Evolutionary conservation across 2,329 filamentous ascomycete species (phyloP).

Genomic region (Didymella pinodella): DNA sequence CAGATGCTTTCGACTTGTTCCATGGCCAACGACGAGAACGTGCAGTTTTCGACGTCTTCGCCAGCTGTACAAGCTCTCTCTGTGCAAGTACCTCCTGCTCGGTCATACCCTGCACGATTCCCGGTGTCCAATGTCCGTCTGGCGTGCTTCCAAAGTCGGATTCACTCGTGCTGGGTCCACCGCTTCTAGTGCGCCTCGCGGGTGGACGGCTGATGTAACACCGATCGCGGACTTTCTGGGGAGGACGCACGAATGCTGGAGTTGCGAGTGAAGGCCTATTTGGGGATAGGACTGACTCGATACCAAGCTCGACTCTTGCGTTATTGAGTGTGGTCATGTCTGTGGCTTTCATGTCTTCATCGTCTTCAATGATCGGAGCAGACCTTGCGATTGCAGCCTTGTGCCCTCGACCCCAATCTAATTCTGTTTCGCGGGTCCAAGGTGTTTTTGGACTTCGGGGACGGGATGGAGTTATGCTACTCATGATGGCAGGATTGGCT

Average conservation of each 20-base stretch:
- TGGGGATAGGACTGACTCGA: background rate
- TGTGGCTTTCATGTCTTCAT: background rate
- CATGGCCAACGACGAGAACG: constrained; percentile 35
- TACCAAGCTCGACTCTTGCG: background rate
- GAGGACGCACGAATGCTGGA: constrained; percentile 21
- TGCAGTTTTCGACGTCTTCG: constrained; percentile 20
- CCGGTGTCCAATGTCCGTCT: constrained; percentile 13
- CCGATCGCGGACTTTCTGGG: constrained; percentile 22
- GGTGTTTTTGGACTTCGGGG: constrained; percentile 41
- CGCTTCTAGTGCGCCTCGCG: constrained; percentile 22
- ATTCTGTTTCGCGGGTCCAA: constrained; percentile 25
- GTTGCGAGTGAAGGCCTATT: constrained; percentile 2
- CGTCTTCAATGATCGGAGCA: constrained; percentile 26
- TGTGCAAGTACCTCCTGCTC: constrained; percentile 22
- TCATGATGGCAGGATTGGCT: constrained; percentile 20
- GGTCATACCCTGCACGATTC: constrained; percentile 10
- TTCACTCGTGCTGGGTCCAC: constrained; percentile 24
- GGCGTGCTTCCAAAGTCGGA: constrained; percentile 22
- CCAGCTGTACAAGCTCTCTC: constrained; percentile 28
- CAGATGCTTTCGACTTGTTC: constrained; percentile 16
- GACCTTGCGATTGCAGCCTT: constrained; percentile 9
- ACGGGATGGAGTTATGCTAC: constrained; percentile 32
- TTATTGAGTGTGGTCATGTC: background rate
- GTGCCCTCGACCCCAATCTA: constrained; percentile 21
- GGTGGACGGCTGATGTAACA: constrained; percentile 24